phyloP scores from a whole-genome alignment of 2,329 filamentous ascomycete genomes.

The Harringtonia lauricola region DNA sequence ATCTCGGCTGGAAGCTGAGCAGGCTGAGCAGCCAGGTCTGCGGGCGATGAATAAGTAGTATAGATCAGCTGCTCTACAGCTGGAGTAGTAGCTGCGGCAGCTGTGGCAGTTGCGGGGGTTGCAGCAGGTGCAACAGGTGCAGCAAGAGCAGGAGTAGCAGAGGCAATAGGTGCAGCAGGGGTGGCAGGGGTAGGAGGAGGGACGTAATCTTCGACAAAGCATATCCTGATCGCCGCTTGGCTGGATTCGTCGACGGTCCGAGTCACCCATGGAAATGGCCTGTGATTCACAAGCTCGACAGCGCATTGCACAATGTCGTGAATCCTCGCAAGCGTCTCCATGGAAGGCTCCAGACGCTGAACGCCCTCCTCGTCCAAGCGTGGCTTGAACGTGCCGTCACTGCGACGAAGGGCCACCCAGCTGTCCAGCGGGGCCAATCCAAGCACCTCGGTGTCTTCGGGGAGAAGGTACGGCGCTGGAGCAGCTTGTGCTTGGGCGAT shows the following conservation, averaged over 20 bases:
- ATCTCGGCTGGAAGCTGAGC: too few species aligned
- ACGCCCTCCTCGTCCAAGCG: conserved; percentile 10
- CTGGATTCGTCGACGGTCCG: conserved; percentile 3
- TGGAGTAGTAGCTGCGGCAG: too few species aligned
- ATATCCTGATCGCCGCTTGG: conserved; percentile 6
- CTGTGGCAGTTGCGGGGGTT: not conserved
- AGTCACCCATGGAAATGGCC: conserved; percentile 9
- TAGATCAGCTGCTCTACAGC: too few species aligned
- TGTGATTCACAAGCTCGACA: conserved; percentile 9
- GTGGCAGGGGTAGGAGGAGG: not conserved
- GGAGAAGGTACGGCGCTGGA: conserved; percentile 35
- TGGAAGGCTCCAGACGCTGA: conserved; percentile 2
- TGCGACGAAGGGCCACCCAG: conserved; percentile 8
- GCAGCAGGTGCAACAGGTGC: not conserved
- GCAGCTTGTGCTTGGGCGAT: conserved; percentile 26
- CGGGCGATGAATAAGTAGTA: too few species aligned
- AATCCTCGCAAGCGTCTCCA: conserved; percentile 12
- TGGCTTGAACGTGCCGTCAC: conserved; percentile 7
- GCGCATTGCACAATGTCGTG: conserved; percentile 13
- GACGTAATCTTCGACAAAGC: conserved; percentile 5
- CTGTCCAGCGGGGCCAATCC: conserved; percentile 30
- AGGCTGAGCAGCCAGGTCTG: too few species aligned
- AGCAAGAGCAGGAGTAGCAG: not conserved
- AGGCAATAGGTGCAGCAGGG: not conserved
- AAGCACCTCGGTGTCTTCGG: conserved; percentile 36